phyloP scores from a whole-genome alignment of 768 basidiomycete genomes.

The Exidia glandulosa region DNA sequence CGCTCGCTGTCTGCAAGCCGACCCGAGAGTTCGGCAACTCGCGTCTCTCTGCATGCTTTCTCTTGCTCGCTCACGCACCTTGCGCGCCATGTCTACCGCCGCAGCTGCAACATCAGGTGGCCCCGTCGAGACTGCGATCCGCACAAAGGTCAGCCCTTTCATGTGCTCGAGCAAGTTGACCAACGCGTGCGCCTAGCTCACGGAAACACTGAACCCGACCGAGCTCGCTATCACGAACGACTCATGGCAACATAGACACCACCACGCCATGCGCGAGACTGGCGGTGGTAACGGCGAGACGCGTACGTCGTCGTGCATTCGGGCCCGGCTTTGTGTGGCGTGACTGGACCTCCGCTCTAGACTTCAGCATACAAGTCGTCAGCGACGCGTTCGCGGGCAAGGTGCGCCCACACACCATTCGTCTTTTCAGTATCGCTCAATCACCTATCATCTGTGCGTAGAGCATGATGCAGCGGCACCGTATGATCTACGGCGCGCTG shows the following conservation, averaged over 20 bases:
- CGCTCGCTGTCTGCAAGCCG: no score
- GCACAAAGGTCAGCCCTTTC: conserved; percentile 16
- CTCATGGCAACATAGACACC: conserved; percentile 78
- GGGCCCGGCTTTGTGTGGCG: conserved; percentile 11
- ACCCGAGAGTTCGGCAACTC: no score
- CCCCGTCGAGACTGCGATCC: conserved; percentile 49
- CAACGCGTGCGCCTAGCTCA: conserved; percentile 35
- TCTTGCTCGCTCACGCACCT: background rate
- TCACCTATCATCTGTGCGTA: conserved; percentile 16
- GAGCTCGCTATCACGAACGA: conserved; percentile 65
- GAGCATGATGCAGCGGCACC: conserved; percentile 72
- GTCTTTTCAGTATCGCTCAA: background rate
- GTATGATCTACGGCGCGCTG: conserved; percentile 63
- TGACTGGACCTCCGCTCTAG: conserved; percentile 25
- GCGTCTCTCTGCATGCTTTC: background rate
- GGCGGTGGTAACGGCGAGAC: conserved; percentile 65
- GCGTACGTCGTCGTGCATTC: conserved; percentile 40
- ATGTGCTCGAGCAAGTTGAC: background rate
- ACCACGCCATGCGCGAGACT: conserved; percentile 66
- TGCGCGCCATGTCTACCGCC: conserved; percentile 5
- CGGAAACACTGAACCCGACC: conserved; percentile 45
- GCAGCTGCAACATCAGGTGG: conserved; percentile 18
- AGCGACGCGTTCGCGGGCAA: conserved; percentile 65
- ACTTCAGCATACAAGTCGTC: conserved; percentile 67
- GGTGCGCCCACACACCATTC: conserved; percentile 29